Evolutionary conservation across 1,284 basidiomycete species (phyloP), one percentile per base, ranked within the genome.

Genomic region (Pseudozyma sp.): DNA sequence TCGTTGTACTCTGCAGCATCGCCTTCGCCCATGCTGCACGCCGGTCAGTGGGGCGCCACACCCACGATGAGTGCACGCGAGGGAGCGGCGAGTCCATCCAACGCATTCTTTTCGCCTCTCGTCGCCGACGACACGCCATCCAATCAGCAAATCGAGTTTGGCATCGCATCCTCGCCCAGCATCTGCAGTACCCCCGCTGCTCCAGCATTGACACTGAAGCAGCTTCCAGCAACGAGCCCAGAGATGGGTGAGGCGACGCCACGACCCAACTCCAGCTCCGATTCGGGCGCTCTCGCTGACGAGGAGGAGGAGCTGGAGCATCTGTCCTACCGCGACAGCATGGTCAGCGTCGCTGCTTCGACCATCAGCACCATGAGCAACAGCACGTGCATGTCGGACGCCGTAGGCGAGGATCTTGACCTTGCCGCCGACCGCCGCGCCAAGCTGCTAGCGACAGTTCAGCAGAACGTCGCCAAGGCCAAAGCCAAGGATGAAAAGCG

Each of bases 281-380:
- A 55, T 9, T 37, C 48, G 5, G 56, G 45, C 34, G 60, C 44
- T 7, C 34, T 53, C 29, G 67, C 55, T 1, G 50, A 56, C 29
- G 53, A 61, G 16, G 68, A 60, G 34, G 55, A 47, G 2, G 68
- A 71, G 33, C 43, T 59, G 47, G 59, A 63, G 10, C 54, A 60
- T 47, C 24, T 62, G 3, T 62, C 63, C 5, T 54, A 72, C 48
- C 65, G 70, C 40, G 70, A 73, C 51, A 68, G 65, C 57, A 51
- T 73, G 64, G 48, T 68, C 61, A 73, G 70, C 43, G 70, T 73
- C 29, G 70, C 70, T 19, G 70, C 70, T 0, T 73, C 70, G 8
- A 77, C 74, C 14, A 67, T 77, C 53, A 77, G 74, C 54, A 62
- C 69, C 30, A 60, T 65, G 50, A 77, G 70, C 71, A 75, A 70